phyloP scores from a whole-genome alignment of 2,329 filamentous ascomycete genomes.

The Chrysoporthe deuterocubensis region DNA sequence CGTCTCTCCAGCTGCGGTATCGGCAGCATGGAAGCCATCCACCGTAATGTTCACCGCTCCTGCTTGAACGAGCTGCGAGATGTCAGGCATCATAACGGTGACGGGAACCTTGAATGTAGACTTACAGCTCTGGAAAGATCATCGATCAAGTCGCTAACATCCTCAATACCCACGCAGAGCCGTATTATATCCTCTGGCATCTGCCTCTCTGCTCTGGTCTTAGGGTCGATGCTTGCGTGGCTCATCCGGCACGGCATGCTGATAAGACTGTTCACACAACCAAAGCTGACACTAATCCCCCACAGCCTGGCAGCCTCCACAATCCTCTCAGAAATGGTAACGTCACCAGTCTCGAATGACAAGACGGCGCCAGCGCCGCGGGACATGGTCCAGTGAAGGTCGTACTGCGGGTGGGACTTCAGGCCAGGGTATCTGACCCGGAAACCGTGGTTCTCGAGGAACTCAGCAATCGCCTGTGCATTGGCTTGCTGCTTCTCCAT shows the following conservation, averaged over 20 bases:
- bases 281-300: conserved; percentile 96
- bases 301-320: conserved; percentile 91
- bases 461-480: conserved; percentile 87
- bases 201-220: conserved; percentile 84
- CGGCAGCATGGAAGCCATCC: conserved; percentile 74
- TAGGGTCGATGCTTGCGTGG: conserved; percentile 96
- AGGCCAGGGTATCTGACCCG: conserved; percentile 93
- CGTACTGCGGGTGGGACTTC: conserved; percentile 94
- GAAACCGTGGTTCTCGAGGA: conserved; percentile 90
- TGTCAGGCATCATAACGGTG: background rate
- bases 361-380: conserved; percentile 92
- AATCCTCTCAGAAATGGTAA: conserved; percentile 83
- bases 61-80: conserved; percentile 79
- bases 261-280: conserved; percentile 97
- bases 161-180: conserved; percentile 95
- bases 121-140: conserved; percentile 89
- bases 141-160: conserved; percentile 87
- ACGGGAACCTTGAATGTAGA: conserved; percentile 34
- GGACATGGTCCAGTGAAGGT: conserved; percentile 93
- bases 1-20: conserved; percentile 47
- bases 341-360: conserved; percentile 92
- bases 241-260: conserved; percentile 99
- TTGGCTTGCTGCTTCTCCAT: conserved; percentile 99
- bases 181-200: conserved; percentile 98
- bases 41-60: conserved; percentile 87